phyloP scores from a whole-genome alignment of 371 early-diverging fungal genomes.

The Mortierella sp. region DNA sequence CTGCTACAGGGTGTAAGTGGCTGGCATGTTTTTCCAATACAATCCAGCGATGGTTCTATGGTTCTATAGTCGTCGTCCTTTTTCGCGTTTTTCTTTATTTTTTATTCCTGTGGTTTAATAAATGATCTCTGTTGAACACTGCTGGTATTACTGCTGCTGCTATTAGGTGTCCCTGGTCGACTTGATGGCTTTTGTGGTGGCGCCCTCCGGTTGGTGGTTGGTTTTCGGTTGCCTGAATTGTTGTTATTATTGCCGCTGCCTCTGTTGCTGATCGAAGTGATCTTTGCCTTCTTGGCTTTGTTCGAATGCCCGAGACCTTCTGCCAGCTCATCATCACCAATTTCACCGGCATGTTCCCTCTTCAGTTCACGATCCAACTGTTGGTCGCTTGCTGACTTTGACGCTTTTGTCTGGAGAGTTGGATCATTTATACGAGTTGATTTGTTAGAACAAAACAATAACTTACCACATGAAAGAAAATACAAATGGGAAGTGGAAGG shows the following conservation, averaged over 20 bases:
- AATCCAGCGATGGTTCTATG: no score
- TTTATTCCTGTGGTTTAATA: slow-evolving; percentile 29
- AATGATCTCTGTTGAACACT: slow-evolving; percentile 1
- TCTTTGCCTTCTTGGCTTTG: slow-evolving; percentile 31
- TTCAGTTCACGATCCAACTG: slow-evolving; percentile 50
- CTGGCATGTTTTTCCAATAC: background rate
- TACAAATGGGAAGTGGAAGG: background rate
- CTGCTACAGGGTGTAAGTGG: no score
- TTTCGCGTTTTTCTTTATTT: background rate
- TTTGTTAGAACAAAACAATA: background rate
- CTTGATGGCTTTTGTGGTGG: slow-evolving; percentile 19
- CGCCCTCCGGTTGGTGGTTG: slow-evolving; percentile 22
- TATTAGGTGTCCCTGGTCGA: background rate
- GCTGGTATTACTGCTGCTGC: background rate
- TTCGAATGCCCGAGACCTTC: slow-evolving; percentile 10
- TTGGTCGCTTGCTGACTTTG: slow-evolving; percentile 20
- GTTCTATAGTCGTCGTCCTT: background rate
- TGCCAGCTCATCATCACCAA: slow-evolving; percentile 43
- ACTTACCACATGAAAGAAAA: background rate
- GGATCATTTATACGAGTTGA: background rate
- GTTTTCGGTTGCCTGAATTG: slow-evolving; percentile 8
- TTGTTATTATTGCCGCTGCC: no score
- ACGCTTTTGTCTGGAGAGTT: slow-evolving; percentile 26
- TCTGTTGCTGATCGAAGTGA: background rate
- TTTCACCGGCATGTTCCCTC: slow-evolving; percentile 24